Evolutionary conservation across 2,329 filamentous ascomycete genomes (phyloP).

Genomic region (Tolypocladium capitatum): DNA sequence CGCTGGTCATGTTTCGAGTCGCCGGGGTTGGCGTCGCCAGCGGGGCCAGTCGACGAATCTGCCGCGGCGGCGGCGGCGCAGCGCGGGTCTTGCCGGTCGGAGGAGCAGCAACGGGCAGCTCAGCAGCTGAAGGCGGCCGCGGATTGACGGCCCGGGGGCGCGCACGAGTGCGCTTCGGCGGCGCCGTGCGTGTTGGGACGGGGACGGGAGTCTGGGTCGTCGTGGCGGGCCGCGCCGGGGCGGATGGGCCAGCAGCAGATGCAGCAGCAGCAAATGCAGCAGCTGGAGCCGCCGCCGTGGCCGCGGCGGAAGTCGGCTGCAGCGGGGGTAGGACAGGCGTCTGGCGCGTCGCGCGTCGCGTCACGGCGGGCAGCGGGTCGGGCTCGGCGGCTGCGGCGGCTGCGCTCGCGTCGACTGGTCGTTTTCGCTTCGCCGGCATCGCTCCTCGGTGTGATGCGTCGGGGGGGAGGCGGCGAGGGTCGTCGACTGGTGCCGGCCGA

Average conservation of each 20-base stretch:
- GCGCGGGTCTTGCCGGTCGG: not conserved
- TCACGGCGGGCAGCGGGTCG: constrained; percentile 7
- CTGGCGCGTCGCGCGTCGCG: constrained; percentile 27
- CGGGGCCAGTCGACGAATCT: not conserved
- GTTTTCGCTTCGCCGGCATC: constrained; percentile 26
- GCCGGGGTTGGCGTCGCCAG: not conserved
- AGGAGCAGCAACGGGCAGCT: constrained; percentile 3
- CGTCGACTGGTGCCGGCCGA: not conserved
- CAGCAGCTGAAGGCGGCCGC: not conserved
- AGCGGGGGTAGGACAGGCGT: constrained; percentile 18
- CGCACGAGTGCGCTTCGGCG: constrained; percentile 10
- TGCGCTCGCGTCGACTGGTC: constrained; percentile 14
- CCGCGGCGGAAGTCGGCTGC: constrained; percentile 7
- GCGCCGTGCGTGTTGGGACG: constrained; percentile 6
- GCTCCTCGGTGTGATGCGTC: constrained; percentile 1
- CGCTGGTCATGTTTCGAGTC: not conserved
- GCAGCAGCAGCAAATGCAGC: not conserved
- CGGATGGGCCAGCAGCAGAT: not conserved
- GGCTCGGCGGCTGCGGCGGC: constrained; percentile 7
- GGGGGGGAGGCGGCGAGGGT: not conserved
- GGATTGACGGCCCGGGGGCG: constrained; percentile 2
- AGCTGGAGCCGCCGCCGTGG: not conserved
- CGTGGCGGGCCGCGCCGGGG: constrained; percentile 3
- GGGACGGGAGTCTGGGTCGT: constrained; percentile 7
- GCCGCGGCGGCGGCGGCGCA: not conserved